phyloP scores from a whole-genome alignment of 495 filamentous ascomycete genomes.

The Bacidia rubella region DNA sequence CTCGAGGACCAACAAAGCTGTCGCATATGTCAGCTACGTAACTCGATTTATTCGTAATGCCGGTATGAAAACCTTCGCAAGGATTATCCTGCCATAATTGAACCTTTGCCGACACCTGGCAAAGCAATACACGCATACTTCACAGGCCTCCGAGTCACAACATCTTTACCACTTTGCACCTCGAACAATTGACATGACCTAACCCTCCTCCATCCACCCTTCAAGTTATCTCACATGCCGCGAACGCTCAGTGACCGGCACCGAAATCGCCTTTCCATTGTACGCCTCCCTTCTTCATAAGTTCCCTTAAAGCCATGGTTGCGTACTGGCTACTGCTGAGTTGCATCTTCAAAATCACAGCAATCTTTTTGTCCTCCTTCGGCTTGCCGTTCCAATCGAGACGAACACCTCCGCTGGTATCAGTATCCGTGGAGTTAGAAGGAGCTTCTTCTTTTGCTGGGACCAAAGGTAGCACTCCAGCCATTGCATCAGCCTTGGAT shows the following conservation, averaged over 20 bases:
- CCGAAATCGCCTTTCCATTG: conserved; percentile 53
- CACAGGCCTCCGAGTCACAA: no score
- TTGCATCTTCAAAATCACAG: conserved; percentile 74
- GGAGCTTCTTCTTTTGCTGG: not conserved
- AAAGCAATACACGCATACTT: no score
- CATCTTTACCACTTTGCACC: no score
- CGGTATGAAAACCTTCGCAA: no score
- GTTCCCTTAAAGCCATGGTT: conserved; percentile 82
- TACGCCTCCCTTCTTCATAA: conserved; percentile 54
- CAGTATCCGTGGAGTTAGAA: not conserved
- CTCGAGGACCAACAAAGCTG: no score
- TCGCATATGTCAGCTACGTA: no score
- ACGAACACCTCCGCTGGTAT: conserved; percentile 6
- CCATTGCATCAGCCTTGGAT: not conserved
- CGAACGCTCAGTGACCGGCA: conserved; percentile 25
- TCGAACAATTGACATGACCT: no score
- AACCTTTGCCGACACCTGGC: no score
- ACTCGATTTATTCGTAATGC: no score
- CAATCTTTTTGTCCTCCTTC: conserved; percentile 44
- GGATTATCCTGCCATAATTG: no score
- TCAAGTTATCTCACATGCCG: no score
- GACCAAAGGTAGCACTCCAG: not conserved
- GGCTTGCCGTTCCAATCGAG: not conserved
- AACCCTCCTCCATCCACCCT: no score
- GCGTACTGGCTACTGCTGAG: conserved; percentile 82